Evolutionary conservation across 805 yeast genomes (phyloP).

Genomic region (Sugiyamaella valdiviana): DNA sequence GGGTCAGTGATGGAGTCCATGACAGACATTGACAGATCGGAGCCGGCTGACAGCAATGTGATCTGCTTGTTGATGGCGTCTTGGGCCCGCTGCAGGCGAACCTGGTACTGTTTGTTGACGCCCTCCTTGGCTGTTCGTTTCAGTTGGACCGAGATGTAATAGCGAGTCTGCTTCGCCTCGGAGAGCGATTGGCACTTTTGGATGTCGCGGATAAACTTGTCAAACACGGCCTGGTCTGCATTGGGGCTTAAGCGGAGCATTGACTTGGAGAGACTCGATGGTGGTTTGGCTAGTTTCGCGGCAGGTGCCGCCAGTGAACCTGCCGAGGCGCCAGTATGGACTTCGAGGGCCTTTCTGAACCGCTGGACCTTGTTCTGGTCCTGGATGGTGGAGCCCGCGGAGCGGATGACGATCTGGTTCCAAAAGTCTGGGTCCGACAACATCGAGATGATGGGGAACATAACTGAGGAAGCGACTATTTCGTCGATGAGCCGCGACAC

Average conservation of each 20-base stretch:
- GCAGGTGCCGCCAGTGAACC: too few relatives aligned
- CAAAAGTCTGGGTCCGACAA: conserved; percentile 69
- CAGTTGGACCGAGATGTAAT: conserved; percentile 43
- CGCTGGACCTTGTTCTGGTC: conserved; percentile 71
- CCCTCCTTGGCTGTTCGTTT: conserved; percentile 36
- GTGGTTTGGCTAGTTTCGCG: neutral
- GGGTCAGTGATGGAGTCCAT: conserved; percentile 17
- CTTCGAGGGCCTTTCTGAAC: conserved; percentile 61
- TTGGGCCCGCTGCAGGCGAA: conserved; percentile 32
- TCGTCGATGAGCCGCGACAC: conserved; percentile 53
- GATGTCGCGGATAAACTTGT: conserved; percentile 36
- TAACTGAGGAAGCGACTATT: conserved; percentile 51
- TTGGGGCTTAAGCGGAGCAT: conserved; percentile 33
- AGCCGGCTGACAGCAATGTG: conserved; percentile 22
- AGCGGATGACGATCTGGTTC: conserved; percentile 56
- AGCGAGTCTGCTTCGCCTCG: conserved; percentile 45
- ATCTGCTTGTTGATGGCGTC: conserved; percentile 29
- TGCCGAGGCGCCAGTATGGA: conserved; percentile 44
- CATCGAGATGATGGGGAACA: conserved; percentile 46
- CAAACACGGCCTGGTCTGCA: conserved; percentile 38
- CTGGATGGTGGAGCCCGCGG: conserved; percentile 57
- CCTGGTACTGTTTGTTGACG: conserved; percentile 27
- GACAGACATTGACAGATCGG: neutral
- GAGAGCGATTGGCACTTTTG: conserved; percentile 32
- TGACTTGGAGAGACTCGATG: neutral